Base-by-base conservation (phyloP, 73 alveolate species). In the Stentor coeruleus region DNA sequence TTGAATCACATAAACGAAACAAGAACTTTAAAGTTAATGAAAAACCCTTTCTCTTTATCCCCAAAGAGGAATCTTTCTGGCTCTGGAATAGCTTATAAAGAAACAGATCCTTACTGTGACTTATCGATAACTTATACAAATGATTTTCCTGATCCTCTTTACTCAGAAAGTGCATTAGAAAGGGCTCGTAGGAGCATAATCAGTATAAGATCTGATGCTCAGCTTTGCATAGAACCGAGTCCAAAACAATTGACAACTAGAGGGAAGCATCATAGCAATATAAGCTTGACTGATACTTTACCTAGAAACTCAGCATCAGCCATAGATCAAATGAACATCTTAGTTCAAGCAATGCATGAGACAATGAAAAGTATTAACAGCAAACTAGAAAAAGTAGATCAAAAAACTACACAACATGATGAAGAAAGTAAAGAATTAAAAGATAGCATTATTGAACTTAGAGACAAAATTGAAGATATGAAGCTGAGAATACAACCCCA, bases 21-120 rank as follows among this genome's bases (percentile, higher is more conserved):
- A n/a, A n/a, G n/a, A n/a, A n/a, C n/a, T n/a, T n/a, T n/a, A n/a
- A n/a, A n/a, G n/a, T n/a, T n/a, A n/a, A n/a, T n/a, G n/a, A n/a
- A n/a, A n/a, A n/a, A n/a, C n/a, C n/a, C n/a, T n/a, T n/a, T n/a
- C n/a, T n/a, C n/a, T n/a, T n/a, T n/a, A n/a, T n/a, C n/a, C n/a
- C n/a, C n/a, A n/a, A n/a, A n/a, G n/a, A n/a, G n/a, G n/a, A n/a
- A n/a, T n/a, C n/a, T n/a, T n/a, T n/a, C n/a, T n/a, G n/a, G n/a
- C n/a, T n/a, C n/a, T n/a, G n/a, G n/a, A n/a, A n/a, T n/a, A n/a
- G n/a, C n/a, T n/a, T n/a, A n/a, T n/a, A 49, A 49, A 49, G 66
- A 49, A 49, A 49, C 66, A 6, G 66, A 49, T 49, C 66, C 66
- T 11, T 49, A 49, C 66, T 49, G 66, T 49, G 66, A 49, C 66